Base-by-base conservation (phyloP, 352 stramenopile genomes). In the Achlya hypogyna region DNA sequence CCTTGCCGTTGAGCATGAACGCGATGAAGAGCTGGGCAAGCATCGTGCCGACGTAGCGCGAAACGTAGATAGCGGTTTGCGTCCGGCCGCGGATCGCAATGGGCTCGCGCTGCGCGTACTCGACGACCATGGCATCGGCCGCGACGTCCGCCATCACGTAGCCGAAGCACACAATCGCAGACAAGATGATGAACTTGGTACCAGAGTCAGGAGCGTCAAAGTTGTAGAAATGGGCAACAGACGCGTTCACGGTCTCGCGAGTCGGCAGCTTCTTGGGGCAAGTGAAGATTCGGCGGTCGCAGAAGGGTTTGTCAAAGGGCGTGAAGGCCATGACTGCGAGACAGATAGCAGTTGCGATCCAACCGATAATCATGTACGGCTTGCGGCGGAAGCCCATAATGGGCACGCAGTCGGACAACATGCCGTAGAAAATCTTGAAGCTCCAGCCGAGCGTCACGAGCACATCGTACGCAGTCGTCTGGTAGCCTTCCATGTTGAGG, bases 131-230 rank as follows among this genome's bases (percentile, higher is more conserved):
- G 65, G 75, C 76, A 79, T 82, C 81, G 25, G 74, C 73, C 51
- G 80, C 82, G 1, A 88, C 78, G 47, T 88, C 81, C 9, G 82
- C 81, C 60, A 81, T 72, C 32, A 89, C 75, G 69, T 89, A 90
- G 28, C 80, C 80, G 20, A 87, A 29, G 0, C n/a, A n/a, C n/a
- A n/a, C n/a, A n/a, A n/a, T n/a, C n/a, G n/a, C n/a, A n/a, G 80
- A 78, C 35, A 78, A 38, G 4, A 79, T 56, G 42, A 76, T 74
- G 34, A 77, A 81, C 18, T 51, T 60, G 1, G 66, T 68, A 0
- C 73, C 74, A 12, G 28, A 22, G 0, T 62, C 47, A 9, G 70
- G 71, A 0, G 76, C 74, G 31, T 70, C 56, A 4, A 62, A n/a
- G 51, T 84, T 87, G 59, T 87, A 58, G 20, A 34, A 38, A 8